phyloP scores from a whole-genome alignment of 208 protist genomes.

The Acanthamoeba sp. region DNA sequence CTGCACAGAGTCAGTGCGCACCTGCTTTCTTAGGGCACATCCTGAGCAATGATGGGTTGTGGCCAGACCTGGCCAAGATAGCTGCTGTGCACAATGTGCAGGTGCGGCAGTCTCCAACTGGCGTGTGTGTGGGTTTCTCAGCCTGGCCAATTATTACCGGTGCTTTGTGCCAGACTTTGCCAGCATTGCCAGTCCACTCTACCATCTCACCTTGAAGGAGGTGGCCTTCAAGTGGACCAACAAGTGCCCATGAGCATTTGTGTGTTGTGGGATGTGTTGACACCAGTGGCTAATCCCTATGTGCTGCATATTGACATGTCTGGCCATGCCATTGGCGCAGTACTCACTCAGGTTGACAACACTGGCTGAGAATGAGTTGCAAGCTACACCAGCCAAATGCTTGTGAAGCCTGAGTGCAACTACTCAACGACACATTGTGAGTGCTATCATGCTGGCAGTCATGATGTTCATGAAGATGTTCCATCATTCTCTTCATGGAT shows the following conservation, averaged over 20 bases:
- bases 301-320: slow-evolving; percentile 47
- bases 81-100: neutral
- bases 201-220: slow-evolving; percentile 10
- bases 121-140: slow-evolving; percentile 57
- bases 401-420: neutral
- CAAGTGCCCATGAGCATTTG: neutral
- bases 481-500: neutral
- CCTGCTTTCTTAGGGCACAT: slow-evolving; percentile 21
- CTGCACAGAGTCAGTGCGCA: neutral
- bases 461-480: neutral
- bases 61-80: neutral
- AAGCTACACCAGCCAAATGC: slow-evolving; percentile 22
- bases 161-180: slow-evolving; percentile 35
- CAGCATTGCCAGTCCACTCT: slow-evolving; percentile 23
- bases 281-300: neutral
- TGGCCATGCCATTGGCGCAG: neutral
- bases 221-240: slow-evolving; percentile 19
- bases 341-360: slow-evolving; percentile 10
- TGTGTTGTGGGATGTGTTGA: neutral
- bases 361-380: neutral
- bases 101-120: neutral
- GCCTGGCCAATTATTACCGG: slow-evolving; percentile 38
- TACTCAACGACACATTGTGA: slow-evolving; percentile 27
- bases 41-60: neutral
- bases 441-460: slow-evolving; percentile 52